These are phyloP conservation scores for Cystobasidium slooffiae DNA, from an alignment of 1,284 basidiomycete species.

Conservation along the genomic window DNA sequence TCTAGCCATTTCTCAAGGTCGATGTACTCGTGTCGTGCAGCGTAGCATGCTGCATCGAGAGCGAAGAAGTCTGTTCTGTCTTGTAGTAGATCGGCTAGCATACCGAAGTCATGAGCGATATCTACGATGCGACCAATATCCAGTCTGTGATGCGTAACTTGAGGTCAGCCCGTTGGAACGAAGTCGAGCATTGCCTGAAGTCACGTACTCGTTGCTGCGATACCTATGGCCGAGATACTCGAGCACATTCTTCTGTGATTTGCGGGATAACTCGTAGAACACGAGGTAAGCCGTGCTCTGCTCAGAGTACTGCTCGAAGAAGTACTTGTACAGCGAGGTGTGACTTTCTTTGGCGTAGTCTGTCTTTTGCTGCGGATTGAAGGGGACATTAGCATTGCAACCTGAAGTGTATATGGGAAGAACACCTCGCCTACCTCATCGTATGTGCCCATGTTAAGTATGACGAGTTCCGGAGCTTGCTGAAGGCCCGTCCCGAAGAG, in stretches of 20 bases:
- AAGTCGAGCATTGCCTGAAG: background rate
- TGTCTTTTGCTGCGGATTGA: background rate
- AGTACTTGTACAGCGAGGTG: constrained; percentile 83
- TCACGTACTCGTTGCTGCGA: constrained; percentile 71
- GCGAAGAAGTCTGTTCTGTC: constrained; percentile 84
- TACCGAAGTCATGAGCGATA: constrained; percentile 92
- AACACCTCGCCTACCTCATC: constrained; percentile 74
- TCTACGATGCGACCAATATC: constrained; percentile 94
- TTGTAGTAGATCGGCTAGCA: constrained; percentile 84
- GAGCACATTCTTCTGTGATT: constrained; percentile 80
- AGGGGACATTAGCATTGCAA: no score
- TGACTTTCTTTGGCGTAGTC: constrained; percentile 69
- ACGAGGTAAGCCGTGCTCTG: constrained; percentile 83
- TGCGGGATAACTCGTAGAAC: constrained; percentile 94
- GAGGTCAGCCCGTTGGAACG: background rate
- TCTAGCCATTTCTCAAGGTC: constrained; percentile 96
- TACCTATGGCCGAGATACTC: constrained; percentile 90
- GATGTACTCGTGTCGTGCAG: constrained; percentile 88
- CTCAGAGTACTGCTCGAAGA: constrained; percentile 66
- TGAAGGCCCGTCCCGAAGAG: constrained; percentile 90
- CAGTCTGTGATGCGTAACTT: constrained; percentile 56
- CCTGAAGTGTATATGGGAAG: background rate
- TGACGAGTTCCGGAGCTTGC: constrained; percentile 89
- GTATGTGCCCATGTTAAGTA: constrained; percentile 72
- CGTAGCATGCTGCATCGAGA: constrained; percentile 89